Percentiles rank a stretch among this genome's conserved stretches.
These are phyloP conservation scores for Cichorium intybus DNA, from an alignment of 140 eudicot genomes.

Conservation along the genomic window DNA sequence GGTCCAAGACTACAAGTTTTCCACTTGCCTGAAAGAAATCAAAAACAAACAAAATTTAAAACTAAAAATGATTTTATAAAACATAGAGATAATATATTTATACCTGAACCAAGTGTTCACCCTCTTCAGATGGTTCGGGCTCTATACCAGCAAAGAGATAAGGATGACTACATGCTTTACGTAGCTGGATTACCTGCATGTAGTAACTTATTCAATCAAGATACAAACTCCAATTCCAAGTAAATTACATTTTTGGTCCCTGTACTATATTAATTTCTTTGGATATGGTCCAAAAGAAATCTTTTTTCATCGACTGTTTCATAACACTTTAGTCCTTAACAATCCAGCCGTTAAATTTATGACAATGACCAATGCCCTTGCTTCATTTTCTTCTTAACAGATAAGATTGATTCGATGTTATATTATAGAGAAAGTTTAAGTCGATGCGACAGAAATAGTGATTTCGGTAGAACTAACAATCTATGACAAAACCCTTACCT, in stretches of 20 bases:
- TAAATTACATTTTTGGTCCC: not conserved
- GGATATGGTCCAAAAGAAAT: not conserved
- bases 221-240: not conserved
- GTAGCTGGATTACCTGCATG: slow-evolving; percentile 82
- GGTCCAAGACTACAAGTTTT: slow-evolving; percentile 79
- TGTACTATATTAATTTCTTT: not conserved
- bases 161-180: slow-evolving; percentile 99
- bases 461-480: not conserved
- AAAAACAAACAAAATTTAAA: slow-evolving; percentile 10
- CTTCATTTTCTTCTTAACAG: no score
- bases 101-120: slow-evolving; percentile 97
- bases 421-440: not conserved
- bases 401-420: not conserved
- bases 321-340: not conserved
- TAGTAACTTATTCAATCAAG: slow-evolving; percentile 5
- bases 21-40: slow-evolving; percentile 79
- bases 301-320: not conserved
- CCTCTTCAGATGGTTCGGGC: no score
- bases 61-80: not conserved
- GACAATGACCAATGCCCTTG: not conserved
- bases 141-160: slow-evolving; percentile 97
- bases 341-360: not conserved
- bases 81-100: not conserved
- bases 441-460: not conserved
- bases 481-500: not conserved